Evolutionary conservation across 2,329 filamentous ascomycete species (phyloP).

Genomic region (Fusarium haematococcum): DNA sequence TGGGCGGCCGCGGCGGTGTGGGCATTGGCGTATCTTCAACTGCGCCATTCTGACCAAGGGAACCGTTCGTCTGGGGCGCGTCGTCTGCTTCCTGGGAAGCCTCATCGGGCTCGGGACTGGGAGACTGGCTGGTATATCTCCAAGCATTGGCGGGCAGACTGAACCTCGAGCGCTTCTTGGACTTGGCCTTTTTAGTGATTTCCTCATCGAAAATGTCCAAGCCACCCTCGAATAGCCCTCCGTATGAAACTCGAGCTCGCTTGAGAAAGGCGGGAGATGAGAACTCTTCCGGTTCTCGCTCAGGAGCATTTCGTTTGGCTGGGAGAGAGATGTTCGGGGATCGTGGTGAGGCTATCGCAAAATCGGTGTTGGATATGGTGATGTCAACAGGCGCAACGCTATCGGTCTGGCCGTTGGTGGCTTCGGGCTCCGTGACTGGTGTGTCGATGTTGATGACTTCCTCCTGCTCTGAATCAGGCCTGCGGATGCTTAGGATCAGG

Average conservation of each 20-base stretch:
- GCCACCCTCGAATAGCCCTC: conserved; percentile 71
- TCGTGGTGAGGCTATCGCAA: conserved; percentile 29
- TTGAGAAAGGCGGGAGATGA: conserved; percentile 85
- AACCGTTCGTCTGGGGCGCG: conserved; percentile 1
- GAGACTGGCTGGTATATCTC: conserved; percentile 79
- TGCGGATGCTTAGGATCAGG: conserved; percentile 58
- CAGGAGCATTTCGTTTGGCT: conserved; percentile 51
- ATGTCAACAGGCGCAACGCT: conserved; percentile 6
- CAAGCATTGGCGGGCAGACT: conserved; percentile 76
- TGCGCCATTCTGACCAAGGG: conserved; percentile 12
- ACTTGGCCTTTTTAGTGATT: conserved; percentile 45
- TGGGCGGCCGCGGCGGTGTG: conserved; percentile 42
- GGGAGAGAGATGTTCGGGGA: conserved; percentile 39
- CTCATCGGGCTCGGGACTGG: conserved; percentile 71
- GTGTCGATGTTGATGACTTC: conserved; percentile 65
- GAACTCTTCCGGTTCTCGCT: conserved; percentile 66
- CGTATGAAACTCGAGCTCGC: conserved; percentile 75
- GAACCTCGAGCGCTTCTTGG: conserved; percentile 77
- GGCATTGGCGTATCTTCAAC: conserved; percentile 18
- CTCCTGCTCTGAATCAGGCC: conserved; percentile 59
- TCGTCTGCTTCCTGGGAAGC: conserved; percentile 37
- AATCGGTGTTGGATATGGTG: conserved; percentile 15
- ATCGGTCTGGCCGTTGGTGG: conserved; percentile 30
- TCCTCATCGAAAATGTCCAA: conserved; percentile 79
- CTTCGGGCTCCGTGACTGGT: conserved; percentile 31